A percentile compares a stretch with the other conserved stretches of the same genome.
phyloP scores from a whole-genome alignment of 352 stramenopile species.

The Globisporangium abappressorium region DNA sequence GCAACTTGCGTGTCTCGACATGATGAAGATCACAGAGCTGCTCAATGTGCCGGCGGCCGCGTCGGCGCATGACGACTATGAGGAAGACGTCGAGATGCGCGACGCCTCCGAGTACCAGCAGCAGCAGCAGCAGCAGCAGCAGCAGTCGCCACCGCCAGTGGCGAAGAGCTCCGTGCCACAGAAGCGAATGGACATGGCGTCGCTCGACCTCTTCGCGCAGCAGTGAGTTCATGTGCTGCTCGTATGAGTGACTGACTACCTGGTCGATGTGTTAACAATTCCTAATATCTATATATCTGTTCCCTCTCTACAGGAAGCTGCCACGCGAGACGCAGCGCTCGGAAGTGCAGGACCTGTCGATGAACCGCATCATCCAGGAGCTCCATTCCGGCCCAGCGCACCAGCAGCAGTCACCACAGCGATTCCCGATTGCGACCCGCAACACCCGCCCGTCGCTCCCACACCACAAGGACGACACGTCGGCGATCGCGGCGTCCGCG shows the following conservation, averaged over 20 bases:
- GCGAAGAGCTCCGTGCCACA: background rate
- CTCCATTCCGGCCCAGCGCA: conserved; percentile 12
- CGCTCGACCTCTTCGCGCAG: conserved; percentile 40
- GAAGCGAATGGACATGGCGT: conserved; percentile 53
- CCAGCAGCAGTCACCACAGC: background rate
- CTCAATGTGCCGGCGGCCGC: conserved; percentile 22
- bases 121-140: background rate
- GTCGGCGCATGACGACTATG: background rate
- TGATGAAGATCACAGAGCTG: conserved; percentile 39
- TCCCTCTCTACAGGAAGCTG: background rate
- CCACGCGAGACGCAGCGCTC: conserved; percentile 14
- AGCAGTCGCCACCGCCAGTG: background rate
- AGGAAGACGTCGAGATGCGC: conserved; percentile 2
- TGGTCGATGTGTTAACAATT: background rate
- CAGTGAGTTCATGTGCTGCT: conserved; percentile 19
- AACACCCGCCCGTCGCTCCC: background rate
- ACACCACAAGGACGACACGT: background rate
- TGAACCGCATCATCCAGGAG: conserved; percentile 51
- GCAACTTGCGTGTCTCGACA: background rate
- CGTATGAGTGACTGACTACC: background rate
- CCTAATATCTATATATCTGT: background rate
- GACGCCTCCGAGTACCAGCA: background rate
- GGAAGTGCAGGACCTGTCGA: conserved; percentile 32
- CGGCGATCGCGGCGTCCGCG: background rate
- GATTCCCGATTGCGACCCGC: background rate